Evolutionary conservation across 2,329 filamentous ascomycete genomes (phyloP), one percentile per base, ranked within the genome.

Genomic region (Colletotrichum godetiae): DNA sequence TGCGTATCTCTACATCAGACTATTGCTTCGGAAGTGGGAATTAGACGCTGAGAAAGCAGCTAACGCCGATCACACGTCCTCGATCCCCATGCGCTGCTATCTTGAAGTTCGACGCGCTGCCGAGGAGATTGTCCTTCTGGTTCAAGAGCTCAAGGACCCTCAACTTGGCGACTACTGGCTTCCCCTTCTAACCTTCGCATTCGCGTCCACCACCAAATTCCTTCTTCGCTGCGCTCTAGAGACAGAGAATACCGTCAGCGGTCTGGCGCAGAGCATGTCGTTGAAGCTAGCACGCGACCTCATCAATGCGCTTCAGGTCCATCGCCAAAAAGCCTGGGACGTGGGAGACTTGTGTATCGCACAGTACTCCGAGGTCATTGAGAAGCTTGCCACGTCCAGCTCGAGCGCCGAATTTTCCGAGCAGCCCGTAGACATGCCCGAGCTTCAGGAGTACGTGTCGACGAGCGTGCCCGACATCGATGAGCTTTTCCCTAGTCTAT

Each of bases 131-230:
- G 81, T 88, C 0, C 79, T 85, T 5, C 76, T 89, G 2, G 81
- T 86, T 0, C 86, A 86, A 57, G 86, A 88, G 58, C 77, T 89
- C 0, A 78, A 82, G 4, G 80, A 81, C 5, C 66, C 79, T 1
- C 85, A 88, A 19, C 78, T 88, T 0, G 79, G 81, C 3, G 88
- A 86, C 60, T 89, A 88, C 70, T 89, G 87, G 87, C 79, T 88
- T 2, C 83, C 88, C 0, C 81, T 85, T 3, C 82, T 82, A 49
- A 83, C 86, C 0, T 89, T 88, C 67, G 80, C 84, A 0, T 83
- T 88, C n/a, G 83, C 86, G 0, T 84, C 86, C 1, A 86, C 88
- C 0, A 84, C 86, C 15, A 88, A 85, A 53, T 88, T 89, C 52
- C 77, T 89, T 33, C 78, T 89, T 10, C 82, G 88, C 2, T 86